Evolutionary conservation across 768 basidiomycete species (phyloP), one percentile per base, ranked within the genome.

Genomic region (Polyporus arcularius): DNA sequence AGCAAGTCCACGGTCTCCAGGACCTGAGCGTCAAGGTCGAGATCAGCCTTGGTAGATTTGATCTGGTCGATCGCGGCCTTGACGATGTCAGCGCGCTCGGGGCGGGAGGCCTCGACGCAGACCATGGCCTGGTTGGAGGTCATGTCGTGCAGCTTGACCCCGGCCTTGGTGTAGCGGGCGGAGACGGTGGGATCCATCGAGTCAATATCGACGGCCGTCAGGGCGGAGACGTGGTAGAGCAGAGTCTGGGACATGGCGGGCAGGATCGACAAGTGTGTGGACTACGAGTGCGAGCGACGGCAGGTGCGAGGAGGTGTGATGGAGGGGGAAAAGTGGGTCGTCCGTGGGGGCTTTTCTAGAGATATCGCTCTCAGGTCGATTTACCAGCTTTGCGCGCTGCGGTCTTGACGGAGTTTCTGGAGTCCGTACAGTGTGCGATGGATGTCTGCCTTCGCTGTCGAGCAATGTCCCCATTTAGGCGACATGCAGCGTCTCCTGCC

Each of bases 91-190:
- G 55, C 64, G 39, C 74, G 71, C 31, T 76, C 76, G 4, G 74
- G 70, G 32, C 70, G 69, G 10, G 57, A 65, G 6, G 74, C 73
- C 49, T 80, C 71, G 35, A 66, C 64, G 65, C 75, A 72, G 12
- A 76, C 76, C 58, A 82, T 77, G 16, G 77, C 80, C 65, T 82
- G 80, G 57, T 82, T 83, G 10, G 80, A 82, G 35, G 79, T 82
- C 80, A 81, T 82, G 65, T 81, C 77, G 54, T 65, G 68, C 71
- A 82, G 81, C 35, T 55, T 42, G 60, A 59, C 21, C 21, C 21
- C 28, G 63, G 67, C 14, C 53, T 51, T 46, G 55, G 73, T 71
- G 63, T 80, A 73, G 7, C 73, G 68, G 32, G 66, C 64, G 1
- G 80, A 75, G 38, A 76, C 75, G 28, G 60, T 70, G 21, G 76